phyloP scores from a whole-genome alignment of 495 filamentous ascomycete genomes.

The Rusavskia elegans region DNA sequence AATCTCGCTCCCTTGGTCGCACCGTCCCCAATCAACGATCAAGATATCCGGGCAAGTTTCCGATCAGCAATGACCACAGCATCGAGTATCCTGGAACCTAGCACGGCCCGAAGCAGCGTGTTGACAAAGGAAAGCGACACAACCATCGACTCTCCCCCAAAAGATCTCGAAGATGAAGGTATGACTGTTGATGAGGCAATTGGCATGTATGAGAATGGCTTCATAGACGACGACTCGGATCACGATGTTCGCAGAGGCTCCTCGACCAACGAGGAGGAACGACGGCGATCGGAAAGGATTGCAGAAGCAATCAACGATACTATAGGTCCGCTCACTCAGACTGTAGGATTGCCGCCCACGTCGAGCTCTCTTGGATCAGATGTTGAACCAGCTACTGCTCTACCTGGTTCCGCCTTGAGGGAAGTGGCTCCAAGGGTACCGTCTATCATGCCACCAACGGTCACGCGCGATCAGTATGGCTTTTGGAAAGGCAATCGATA shows the following conservation, averaged over 20 bases:
- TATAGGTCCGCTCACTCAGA: slow-evolving; percentile 12
- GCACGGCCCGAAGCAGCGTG: slow-evolving; percentile 69
- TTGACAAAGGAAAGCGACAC: slow-evolving; percentile 53
- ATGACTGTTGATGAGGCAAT: slow-evolving; percentile 88
- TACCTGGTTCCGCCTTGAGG: slow-evolving; percentile 17
- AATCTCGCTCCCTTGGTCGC: neutral
- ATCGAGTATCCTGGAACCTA: slow-evolving; percentile 53
- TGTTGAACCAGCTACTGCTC: slow-evolving; percentile 8
- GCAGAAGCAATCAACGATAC: slow-evolving; percentile 11
- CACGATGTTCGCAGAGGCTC: slow-evolving; percentile 13
- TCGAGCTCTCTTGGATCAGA: slow-evolving; percentile 10
- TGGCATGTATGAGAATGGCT: slow-evolving; percentile 80
- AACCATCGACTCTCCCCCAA: slow-evolving; percentile 22
- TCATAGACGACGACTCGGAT: slow-evolving; percentile 40
- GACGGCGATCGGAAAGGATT: slow-evolving; percentile 12
- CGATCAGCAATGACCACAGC: slow-evolving; percentile 53
- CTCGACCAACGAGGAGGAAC: slow-evolving; percentile 8
- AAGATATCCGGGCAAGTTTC: slow-evolving; percentile 52
- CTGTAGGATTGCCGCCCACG: slow-evolving; percentile 17
- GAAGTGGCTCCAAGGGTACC: slow-evolving; percentile 9
- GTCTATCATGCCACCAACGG: slow-evolving; percentile 10
- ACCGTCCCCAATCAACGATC: slow-evolving; percentile 15
- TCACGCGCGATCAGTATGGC: slow-evolving; percentile 65
- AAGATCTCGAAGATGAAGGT: slow-evolving; percentile 41
- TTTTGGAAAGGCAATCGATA: slow-evolving; percentile 81